phyloP scores from a whole-genome alignment of 2,329 filamentous ascomycete species.

The Cytospora piceicola region DNA sequence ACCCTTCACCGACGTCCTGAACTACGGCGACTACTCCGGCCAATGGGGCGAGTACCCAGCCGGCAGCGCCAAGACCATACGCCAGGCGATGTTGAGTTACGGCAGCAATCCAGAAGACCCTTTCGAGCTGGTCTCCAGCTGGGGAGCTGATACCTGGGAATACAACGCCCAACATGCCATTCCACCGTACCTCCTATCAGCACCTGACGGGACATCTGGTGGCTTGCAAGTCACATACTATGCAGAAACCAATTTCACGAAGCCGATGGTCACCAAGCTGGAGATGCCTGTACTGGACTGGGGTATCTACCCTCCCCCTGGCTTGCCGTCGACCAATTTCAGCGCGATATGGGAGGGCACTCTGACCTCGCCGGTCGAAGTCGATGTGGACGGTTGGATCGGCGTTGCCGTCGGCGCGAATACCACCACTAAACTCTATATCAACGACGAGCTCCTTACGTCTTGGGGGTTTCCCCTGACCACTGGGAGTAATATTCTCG shows the following conservation, averaged over 20 bases:
- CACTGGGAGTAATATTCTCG: conserved; percentile 40
- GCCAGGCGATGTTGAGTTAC: conserved; percentile 42
- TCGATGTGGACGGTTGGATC: conserved; percentile 46
- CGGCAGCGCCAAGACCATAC: conserved; percentile 43
- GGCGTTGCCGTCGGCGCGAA: conserved; percentile 47
- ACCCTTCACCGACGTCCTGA: conserved; percentile 46
- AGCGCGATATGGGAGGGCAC: conserved; percentile 49
- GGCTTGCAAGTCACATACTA: conserved; percentile 48
- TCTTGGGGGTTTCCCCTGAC: conserved; percentile 36
- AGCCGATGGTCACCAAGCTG: conserved; percentile 37
- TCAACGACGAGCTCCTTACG: conserved; percentile 40
- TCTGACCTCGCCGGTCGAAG: conserved; percentile 42
- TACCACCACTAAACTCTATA: conserved; percentile 44
- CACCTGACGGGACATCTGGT: conserved; percentile 40
- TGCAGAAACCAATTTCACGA: conserved; percentile 44
- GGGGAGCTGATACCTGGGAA: conserved; percentile 49
- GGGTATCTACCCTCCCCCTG: conserved; percentile 49
- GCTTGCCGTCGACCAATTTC: conserved; percentile 49
- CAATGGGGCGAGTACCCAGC: conserved; percentile 47
- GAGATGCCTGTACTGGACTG: conserved; percentile 48
- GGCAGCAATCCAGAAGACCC: conserved; percentile 31
- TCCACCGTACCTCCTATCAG: conserved; percentile 46
- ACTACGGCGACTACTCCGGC: conserved; percentile 51
- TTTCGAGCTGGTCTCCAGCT: conserved; percentile 44
- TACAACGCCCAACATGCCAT: conserved; percentile 50